Evolutionary conservation across 1,284 basidiomycete species (phyloP), one percentile per base, ranked within the genome.

Genomic region (Ganoderma boninense): DNA sequence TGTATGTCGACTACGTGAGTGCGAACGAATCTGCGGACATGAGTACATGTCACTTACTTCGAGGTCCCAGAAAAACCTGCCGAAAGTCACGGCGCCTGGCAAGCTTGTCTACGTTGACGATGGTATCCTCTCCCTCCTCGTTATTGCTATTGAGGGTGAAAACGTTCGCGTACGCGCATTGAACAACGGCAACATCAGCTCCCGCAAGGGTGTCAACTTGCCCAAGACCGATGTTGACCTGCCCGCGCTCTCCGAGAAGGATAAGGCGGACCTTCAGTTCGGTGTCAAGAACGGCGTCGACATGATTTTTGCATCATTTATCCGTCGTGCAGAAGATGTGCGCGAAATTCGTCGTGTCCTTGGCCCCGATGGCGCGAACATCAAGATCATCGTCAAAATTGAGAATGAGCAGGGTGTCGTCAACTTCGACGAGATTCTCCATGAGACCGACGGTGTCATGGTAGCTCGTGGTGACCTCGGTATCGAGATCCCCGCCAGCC

Each of bases 351-450:
- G 95, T 75, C 87, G 91, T 69, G 93, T 96, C 71, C 92, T 99
- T 74, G 97, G 97, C 65, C 90, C 96, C 62, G 95, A 96, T 65
- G 97, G 97, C 69, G 94, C 95, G 69, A 91, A 84, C 83, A 96
- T 99, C 87, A 98, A 98, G 85, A 96, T 99, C 81, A 98, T 98
- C 76, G 95, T 97, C 84, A 99, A 99, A 85, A 98, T 99, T 75
- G 97, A 99, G 84, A 98, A 98, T 84, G 94, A 98, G 84, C 97
- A 98, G 85, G 97, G 97, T 82, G 95, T 98, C 67, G 90, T 91
- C 78, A 98, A 98, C 89, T 98, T 99, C 85, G 97, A 98, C 83
- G 97, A 98, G 84, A 99, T 98, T 79, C 83, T 98, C 77, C 91
- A 87, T 77, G 97, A 94, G 83, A 90, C 94, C 43, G 97, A 99